Conservation (phyloP, 192 early-diverging fungal species). For the Coemansia furcata region DNA sequence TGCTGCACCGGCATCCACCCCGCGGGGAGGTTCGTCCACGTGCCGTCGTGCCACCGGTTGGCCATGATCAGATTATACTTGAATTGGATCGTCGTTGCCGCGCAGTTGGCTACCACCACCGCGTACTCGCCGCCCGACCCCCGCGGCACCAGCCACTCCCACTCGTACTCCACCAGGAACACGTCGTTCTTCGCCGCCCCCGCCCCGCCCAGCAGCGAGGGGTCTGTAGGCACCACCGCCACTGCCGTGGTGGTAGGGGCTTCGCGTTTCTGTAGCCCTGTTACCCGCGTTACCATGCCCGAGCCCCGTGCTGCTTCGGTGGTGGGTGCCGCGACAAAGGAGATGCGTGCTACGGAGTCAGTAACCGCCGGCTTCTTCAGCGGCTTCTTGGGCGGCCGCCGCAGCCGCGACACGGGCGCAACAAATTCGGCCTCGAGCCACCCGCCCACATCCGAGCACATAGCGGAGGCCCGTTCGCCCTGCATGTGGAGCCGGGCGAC, state of each 20-base stretch:
- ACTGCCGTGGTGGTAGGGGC: neutral
- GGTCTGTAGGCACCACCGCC: neutral
- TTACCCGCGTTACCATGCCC: neutral
- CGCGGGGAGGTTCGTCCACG: slow-evolving; percentile 44
- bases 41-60: slow-evolving; percentile 41
- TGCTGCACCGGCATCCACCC: slow-evolving; percentile 50
- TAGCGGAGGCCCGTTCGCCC: slow-evolving; percentile 3
- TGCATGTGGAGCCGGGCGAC: slow-evolving; percentile 37
- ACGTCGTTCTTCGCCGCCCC: slow-evolving; percentile 37
- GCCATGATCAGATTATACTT: slow-evolving; percentile 53
- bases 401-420: slow-evolving; percentile 28
- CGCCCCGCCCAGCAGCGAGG: slow-evolving; percentile 25
- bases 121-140: slow-evolving; percentile 43
- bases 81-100: slow-evolving; percentile 50
- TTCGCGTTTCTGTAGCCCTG: neutral
- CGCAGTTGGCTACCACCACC: slow-evolving; percentile 50
- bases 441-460: slow-evolving; percentile 38
- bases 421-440: slow-evolving; percentile 48
- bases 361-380: neutral
- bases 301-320: neutral
- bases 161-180: slow-evolving; percentile 51
- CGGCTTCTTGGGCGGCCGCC: slow-evolving; percentile 7
- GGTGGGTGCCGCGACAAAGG: neutral
- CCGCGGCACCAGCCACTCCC: slow-evolving; percentile 41
- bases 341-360: neutral